These are phyloP conservation scores for Globisporangium irregulare DNA, from an alignment of 352 stramenopile species.

Conservation along the genomic window DNA sequence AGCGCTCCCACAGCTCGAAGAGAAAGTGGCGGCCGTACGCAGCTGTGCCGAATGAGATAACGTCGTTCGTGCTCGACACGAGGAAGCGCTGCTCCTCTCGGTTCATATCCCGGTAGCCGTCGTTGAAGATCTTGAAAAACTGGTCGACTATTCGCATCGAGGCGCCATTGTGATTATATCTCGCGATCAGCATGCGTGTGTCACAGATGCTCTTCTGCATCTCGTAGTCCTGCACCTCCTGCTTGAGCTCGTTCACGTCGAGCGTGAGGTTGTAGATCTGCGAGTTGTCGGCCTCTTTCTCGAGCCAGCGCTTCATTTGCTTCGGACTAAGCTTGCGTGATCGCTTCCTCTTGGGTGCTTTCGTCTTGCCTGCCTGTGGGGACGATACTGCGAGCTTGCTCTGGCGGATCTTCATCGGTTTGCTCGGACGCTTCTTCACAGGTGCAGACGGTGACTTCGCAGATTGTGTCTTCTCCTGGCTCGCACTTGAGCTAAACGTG, in stretches of 20 bases:
- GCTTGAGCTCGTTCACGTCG: constrained; percentile 15
- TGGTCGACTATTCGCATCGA: background rate
- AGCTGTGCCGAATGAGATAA: background rate
- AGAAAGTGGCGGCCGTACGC: constrained; percentile 1
- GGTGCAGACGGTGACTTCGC: no score
- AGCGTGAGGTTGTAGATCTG: constrained; percentile 15
- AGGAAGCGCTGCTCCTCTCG: constrained; percentile 6
- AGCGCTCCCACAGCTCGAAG: constrained; percentile 16
- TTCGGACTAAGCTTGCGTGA: constrained; percentile 11
- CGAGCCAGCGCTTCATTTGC: constrained; percentile 11
- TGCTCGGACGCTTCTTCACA: no score
- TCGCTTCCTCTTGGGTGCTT: background rate
- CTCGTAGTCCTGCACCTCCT: constrained; percentile 2
- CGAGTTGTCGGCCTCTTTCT: constrained; percentile 16
- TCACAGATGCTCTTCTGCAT: background rate
- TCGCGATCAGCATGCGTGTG: background rate
- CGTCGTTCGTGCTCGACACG: background rate
- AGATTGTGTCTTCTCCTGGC: no score
- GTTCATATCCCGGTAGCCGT: background rate
- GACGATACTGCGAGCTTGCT: no score
- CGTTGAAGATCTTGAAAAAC: constrained; percentile 10
- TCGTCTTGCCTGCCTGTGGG: background rate
- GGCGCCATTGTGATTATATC: no score
- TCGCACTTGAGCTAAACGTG: no score
- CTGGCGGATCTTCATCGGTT: no score